phyloP scores from a whole-genome alignment of 805 yeast species.

The Teunomyces funiuensis region DNA sequence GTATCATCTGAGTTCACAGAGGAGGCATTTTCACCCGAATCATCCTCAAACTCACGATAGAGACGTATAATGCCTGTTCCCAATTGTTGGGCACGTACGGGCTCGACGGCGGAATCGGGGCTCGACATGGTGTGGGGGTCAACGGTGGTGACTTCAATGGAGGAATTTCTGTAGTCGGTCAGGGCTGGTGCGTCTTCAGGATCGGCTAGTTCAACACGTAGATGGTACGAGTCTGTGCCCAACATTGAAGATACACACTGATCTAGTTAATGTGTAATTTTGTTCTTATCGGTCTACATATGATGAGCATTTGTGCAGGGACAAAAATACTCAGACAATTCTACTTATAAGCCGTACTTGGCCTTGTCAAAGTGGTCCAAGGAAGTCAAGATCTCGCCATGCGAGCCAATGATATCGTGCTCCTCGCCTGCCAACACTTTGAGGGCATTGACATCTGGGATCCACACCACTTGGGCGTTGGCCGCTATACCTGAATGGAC shows the following conservation, averaged over 20 bases:
- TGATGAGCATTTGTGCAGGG: too few species aligned
- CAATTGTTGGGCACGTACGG: constrained; percentile 59
- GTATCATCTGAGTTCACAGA: constrained; percentile 52
- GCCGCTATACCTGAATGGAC: constrained; percentile 81
- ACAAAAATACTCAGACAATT: too few species aligned
- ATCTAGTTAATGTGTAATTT: neutral
- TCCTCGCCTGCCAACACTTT: constrained; percentile 53
- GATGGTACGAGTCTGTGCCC: constrained; percentile 43
- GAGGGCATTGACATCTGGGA: constrained; percentile 79
- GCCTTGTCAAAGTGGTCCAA: constrained; percentile 45
- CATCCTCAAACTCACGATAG: constrained; percentile 52
- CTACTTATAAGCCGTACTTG: constrained; percentile 19
- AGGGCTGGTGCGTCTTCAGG: neutral
- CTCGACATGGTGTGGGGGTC: constrained; percentile 15
- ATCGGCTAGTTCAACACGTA: constrained; percentile 26
- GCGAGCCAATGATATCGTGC: constrained; percentile 48
- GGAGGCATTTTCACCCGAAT: constrained; percentile 8
- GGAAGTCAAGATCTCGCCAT: constrained; percentile 57
- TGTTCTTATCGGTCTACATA: neutral
- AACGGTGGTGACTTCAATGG: constrained; percentile 27
- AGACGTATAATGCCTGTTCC: constrained; percentile 77
- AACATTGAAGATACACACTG: constrained; percentile 22
- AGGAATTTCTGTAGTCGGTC: constrained; percentile 34
- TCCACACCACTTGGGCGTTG: constrained; percentile 89
- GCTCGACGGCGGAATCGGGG: constrained; percentile 28